phyloP scores from a whole-genome alignment of 805 yeast genomes.

The Kluyveromyces lactis region DNA sequence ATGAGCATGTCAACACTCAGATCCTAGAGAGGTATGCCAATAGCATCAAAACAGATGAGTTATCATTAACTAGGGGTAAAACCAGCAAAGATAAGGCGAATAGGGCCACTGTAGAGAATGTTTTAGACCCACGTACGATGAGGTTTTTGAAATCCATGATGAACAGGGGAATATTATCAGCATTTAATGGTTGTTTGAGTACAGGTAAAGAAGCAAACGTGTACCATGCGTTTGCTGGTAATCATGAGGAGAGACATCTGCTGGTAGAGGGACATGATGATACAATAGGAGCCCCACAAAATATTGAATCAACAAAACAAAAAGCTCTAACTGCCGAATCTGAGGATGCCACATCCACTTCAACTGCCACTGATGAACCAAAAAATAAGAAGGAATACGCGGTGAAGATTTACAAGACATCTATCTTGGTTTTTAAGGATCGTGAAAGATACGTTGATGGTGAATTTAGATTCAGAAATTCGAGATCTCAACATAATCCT shows the following conservation, averaged over 20 bases:
- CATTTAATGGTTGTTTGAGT: constrained; percentile 86
- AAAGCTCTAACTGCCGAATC: too few species aligned
- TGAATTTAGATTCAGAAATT: constrained; percentile 83
- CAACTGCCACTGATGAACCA: too few species aligned
- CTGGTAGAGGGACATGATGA: not conserved
- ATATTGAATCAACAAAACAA: constrained; percentile 3
- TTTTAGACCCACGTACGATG: constrained; percentile 89
- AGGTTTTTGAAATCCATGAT: constrained; percentile 72
- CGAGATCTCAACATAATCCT: constrained; percentile 83
- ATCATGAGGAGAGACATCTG: constrained; percentile 13
- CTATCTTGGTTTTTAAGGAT: constrained; percentile 94
- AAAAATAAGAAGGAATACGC: constrained; percentile 55
- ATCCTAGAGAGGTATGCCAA: constrained; percentile 57
- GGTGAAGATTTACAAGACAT: constrained; percentile 90
- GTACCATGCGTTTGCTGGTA: constrained; percentile 60
- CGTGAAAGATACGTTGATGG: constrained; percentile 95
- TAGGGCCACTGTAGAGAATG: constrained; percentile 95
- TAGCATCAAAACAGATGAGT: constrained; percentile 56
- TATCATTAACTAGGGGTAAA: constrained; percentile 47
- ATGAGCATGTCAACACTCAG: constrained; percentile 34
- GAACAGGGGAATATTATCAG: constrained; percentile 73
- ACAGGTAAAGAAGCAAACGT: constrained; percentile 99
- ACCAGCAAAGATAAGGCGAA: constrained; percentile 76
- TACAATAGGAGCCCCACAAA: not conserved
- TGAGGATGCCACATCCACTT: not conserved